Percentiles rank a stretch among this genome's conserved stretches.
Conservation (phyloP, 2,329 filamentous ascomycete genomes). For the Fusarium poae region DNA sequence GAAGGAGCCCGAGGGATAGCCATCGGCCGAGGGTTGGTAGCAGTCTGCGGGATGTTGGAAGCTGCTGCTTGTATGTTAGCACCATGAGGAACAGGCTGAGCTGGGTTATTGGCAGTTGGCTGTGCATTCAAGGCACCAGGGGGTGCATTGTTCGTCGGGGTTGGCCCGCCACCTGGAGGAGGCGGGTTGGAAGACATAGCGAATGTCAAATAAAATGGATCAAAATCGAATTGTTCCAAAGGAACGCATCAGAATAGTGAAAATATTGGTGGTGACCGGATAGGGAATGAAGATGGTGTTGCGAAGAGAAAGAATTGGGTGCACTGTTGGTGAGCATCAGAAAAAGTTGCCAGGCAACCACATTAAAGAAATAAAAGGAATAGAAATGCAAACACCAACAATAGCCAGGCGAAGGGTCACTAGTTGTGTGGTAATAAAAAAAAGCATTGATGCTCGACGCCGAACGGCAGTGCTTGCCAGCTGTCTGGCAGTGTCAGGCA, state of each 20-base stretch:
- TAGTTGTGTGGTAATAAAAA: background rate
- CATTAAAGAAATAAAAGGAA: background rate
- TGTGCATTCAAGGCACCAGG: background rate
- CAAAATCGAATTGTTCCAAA: background rate
- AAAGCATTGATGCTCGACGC: background rate
- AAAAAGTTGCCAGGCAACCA: conserved; percentile 4
- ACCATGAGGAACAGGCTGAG: background rate
- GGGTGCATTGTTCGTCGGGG: background rate
- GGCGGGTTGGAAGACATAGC: conserved; percentile 18
- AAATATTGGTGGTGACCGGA: background rate
- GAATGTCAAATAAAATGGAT: background rate
- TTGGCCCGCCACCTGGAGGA: background rate
- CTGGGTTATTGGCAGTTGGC: background rate
- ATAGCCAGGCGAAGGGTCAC: background rate
- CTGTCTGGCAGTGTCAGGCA: conserved; percentile 12
- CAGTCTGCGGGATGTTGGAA: background rate
- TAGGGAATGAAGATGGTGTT: background rate
- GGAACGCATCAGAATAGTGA: background rate
- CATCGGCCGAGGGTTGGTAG: background rate
- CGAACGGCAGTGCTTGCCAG: conserved; percentile 2
- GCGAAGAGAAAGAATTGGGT: background rate
- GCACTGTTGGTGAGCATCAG: background rate
- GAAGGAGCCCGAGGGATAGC: background rate
- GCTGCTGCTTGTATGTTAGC: background rate
- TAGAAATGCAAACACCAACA: conserved; percentile 4